Evolutionary conservation across 169 alveolate genomes (phyloP).

Genomic region (Plasmodium cynomolgi): DNA sequence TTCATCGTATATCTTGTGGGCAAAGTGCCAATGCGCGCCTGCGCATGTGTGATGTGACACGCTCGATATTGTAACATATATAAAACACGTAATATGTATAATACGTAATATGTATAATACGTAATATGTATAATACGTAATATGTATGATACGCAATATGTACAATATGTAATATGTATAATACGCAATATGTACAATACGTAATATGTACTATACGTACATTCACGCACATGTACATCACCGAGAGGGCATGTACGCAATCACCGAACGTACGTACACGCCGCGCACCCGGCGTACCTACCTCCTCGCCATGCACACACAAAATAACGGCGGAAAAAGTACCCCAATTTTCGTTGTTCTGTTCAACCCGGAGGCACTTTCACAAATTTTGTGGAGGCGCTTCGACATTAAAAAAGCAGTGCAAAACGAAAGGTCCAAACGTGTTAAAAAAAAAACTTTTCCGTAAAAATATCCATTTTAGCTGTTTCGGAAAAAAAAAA

Average conservation of each 20-base stretch:
- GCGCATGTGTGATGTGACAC: background rate
- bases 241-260: background rate
- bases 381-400: background rate
- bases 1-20: background rate
- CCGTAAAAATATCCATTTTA: background rate
- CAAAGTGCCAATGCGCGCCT: background rate
- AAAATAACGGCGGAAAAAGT: background rate
- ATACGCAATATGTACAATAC: too few species aligned
- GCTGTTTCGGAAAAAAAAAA: background rate
- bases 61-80: background rate
- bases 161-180: too few species aligned
- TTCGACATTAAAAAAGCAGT: too few species aligned
- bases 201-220: too few species aligned
- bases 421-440: background rate
- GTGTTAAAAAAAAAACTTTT: background rate
- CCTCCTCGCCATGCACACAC: background rate
- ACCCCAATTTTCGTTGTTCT: background rate
- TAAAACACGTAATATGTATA: background rate
- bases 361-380: background rate
- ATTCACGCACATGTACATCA: background rate
- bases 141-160: background rate
- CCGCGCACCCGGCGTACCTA: background rate
- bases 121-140: too few species aligned
- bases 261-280: background rate
- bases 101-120: background rate